A percentile compares a stretch with the other conserved stretches of the same genome.
These are phyloP conservation scores for Candida awuae DNA, from an alignment of 805 yeast genomes.

Conservation along the genomic window DNA sequence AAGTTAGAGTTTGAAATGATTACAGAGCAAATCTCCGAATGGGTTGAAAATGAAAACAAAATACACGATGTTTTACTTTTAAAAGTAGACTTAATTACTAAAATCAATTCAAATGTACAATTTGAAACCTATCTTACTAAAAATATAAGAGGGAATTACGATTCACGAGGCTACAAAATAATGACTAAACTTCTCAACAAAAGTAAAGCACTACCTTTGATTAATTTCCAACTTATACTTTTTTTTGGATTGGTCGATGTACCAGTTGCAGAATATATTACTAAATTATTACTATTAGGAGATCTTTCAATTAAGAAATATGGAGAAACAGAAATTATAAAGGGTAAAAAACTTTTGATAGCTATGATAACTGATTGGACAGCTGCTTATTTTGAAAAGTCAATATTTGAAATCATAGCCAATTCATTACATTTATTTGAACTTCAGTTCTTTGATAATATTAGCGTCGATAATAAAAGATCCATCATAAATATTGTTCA, in stretches of 20 bases:
- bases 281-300: no score
- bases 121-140: neutral
- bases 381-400: neutral
- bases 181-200: neutral
- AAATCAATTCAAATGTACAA: neutral
- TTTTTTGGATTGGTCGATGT: no score
- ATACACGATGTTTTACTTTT: neutral
- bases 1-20: slow-evolving; percentile 7
- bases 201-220: no score
- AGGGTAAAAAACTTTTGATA: neutral
- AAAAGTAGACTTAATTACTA: slow-evolving; percentile 3
- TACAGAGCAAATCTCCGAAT: neutral
- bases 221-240: no score
- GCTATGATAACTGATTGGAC: slow-evolving; percentile 4
- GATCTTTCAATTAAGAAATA: no score
- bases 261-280: no score
- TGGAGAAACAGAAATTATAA: no score
- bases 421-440: no score
- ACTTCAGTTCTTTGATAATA: no score
- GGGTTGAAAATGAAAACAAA: neutral
- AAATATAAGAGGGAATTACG: neutral
- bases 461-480: no score
- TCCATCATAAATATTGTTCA: no score
- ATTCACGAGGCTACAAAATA: neutral
- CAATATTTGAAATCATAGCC: no score